These are phyloP conservation scores for Ceratobasidium sp. DNA, from an alignment of 1,284 basidiomycete genomes.

Conservation along the genomic window DNA sequence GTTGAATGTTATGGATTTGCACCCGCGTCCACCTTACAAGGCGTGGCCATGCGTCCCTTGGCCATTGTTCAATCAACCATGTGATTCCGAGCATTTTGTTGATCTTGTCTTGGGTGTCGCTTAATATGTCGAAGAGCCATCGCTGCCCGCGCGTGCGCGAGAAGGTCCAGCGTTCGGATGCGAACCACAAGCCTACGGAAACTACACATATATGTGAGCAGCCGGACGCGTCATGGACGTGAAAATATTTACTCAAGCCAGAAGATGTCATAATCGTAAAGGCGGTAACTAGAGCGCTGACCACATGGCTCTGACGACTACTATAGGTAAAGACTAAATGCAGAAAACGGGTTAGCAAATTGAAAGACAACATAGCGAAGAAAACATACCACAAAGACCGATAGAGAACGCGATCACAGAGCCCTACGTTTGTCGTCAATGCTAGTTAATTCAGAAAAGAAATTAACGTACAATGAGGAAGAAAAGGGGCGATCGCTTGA, in stretches of 20 bases:
- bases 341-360: conserved; percentile 29
- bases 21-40: conserved; percentile 3
- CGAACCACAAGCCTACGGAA: conserved; percentile 81
- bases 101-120: conserved; percentile 61
- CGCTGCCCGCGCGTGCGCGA: conserved; percentile 66
- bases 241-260: conserved; percentile 55
- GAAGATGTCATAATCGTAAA: conserved; percentile 79
- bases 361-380: conserved; percentile 61
- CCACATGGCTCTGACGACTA: conserved; percentile 56
- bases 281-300: conserved; percentile 75
- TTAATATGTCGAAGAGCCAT: conserved; percentile 76
- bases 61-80: conserved; percentile 43
- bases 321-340: conserved; percentile 54
- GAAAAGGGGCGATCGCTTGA: conserved; percentile 73
- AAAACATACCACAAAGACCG: conserved; percentile 70
- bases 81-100: conserved; percentile 56
- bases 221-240: not conserved
- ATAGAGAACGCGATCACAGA: conserved; percentile 77
- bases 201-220: conserved; percentile 54
- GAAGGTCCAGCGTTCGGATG: conserved; percentile 77
- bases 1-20: conserved; percentile 7
- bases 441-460: not conserved
- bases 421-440: conserved; percentile 13
- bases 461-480: conserved; percentile 66
- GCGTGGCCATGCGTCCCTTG: conserved; percentile 32